Conservation (phyloP, 2,329 filamentous ascomycete species). For the Colletotrichum viniferum region DNA sequence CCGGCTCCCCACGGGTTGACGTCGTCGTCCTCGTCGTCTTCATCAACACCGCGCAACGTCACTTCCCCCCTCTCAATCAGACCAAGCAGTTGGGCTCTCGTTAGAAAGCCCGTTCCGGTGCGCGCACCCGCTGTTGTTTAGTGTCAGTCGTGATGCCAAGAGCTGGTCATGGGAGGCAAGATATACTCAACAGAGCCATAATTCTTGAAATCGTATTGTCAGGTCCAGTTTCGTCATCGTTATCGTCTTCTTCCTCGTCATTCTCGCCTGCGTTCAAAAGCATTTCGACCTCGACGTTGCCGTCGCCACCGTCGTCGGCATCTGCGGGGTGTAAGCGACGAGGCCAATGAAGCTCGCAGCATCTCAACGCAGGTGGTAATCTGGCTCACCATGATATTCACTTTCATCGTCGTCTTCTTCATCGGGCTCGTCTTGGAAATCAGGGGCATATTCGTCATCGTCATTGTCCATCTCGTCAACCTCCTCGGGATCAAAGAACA, state of each 20-base stretch:
- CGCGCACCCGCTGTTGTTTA: conserved; percentile 28
- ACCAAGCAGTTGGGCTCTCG: conserved; percentile 41
- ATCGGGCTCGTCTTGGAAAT: conserved; percentile 30
- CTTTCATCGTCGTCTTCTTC: conserved; percentile 25
- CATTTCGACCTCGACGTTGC: conserved; percentile 13
- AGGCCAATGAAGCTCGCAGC: neutral
- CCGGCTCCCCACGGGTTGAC: conserved; percentile 46
- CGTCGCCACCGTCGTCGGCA: conserved; percentile 30
- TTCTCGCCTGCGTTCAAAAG: conserved; percentile 19
- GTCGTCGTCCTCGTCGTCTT: conserved; percentile 41
- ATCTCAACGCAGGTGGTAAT: neutral
- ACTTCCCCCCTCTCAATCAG: conserved; percentile 41
- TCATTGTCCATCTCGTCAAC: conserved; percentile 32
- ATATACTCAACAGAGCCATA: neutral
- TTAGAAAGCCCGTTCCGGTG: conserved; percentile 34
- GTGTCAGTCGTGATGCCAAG: conserved; percentile 33
- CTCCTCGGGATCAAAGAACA: conserved; percentile 9
- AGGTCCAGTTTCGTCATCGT: conserved; percentile 20
- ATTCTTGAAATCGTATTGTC: neutral
- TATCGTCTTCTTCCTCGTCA: conserved; percentile 27
- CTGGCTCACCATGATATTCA: conserved; percentile 17
- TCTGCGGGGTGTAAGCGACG: conserved; percentile 21
- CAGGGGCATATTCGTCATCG: conserved; percentile 35
- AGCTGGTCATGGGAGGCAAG: neutral
- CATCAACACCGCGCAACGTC: conserved; percentile 38